phyloP scores from a whole-genome alignment of 805 yeast species.

The Candida parachauliodes region DNA sequence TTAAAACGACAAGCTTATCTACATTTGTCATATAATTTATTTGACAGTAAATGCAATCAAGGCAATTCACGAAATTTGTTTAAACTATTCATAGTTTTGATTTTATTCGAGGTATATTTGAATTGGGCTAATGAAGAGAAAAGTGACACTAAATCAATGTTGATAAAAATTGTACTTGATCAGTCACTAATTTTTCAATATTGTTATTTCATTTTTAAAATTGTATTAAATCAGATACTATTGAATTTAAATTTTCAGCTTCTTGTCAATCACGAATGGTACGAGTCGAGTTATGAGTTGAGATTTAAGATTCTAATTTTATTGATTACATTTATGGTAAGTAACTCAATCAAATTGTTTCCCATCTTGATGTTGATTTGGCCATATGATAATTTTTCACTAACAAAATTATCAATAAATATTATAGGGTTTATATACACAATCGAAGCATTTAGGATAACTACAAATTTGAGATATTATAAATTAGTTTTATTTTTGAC shows the following conservation, averaged over 20 bases:
- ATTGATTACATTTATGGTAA: constrained; percentile 65
- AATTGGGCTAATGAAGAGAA: constrained; percentile 91
- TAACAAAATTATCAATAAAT: constrained; percentile 57
- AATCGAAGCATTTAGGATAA: constrained; percentile 51
- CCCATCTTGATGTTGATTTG: constrained; percentile 94
- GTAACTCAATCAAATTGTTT: constrained; percentile 76
- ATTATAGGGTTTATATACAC: constrained; percentile 58
- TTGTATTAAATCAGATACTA: constrained; percentile 43
- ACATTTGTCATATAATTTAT: constrained; percentile 77
- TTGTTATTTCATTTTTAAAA: constrained; percentile 49
- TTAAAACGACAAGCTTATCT: constrained; percentile 85
- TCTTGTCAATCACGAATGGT: constrained; percentile 20
- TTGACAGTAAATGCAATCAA: constrained; percentile 20
- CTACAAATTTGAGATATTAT: constrained; percentile 17
- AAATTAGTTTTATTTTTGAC: constrained; percentile 14
- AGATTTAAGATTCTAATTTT: constrained; percentile 42
- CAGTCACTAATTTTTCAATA: constrained; percentile 50
- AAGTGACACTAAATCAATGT: constrained; percentile 28
- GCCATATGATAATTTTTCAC: constrained; percentile 81
- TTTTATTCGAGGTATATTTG: constrained; percentile 83
- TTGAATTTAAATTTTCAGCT: constrained; percentile 36
- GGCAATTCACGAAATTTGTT: constrained; percentile 12
- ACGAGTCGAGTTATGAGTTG: constrained; percentile 23
- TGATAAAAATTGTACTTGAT: constrained; percentile 21
- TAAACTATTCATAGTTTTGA: constrained; percentile 56